Evolutionary conservation across 1,284 basidiomycete species (phyloP).

Genomic region (Exobasidium cylindrosporum): DNA sequence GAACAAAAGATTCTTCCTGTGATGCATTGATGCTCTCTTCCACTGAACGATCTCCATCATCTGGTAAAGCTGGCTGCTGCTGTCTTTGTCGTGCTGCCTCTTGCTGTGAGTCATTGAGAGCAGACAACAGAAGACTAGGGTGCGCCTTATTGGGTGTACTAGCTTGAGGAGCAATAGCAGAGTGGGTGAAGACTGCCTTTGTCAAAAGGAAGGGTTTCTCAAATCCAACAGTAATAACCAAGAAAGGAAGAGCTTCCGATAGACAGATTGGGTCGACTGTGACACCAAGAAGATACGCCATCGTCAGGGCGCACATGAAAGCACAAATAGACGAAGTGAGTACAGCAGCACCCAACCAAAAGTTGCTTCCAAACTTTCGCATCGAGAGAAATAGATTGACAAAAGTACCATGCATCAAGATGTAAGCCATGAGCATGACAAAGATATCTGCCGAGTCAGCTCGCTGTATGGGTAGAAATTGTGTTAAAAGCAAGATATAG

Average conservation of each 20-base stretch:
- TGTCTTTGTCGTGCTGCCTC: conserved; percentile 11
- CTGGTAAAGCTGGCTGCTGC: conserved; percentile 18
- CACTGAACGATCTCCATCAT: conserved; percentile 25
- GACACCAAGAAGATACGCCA: conserved; percentile 78
- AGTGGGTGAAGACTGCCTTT: conserved; percentile 82
- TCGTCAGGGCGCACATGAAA: conserved; percentile 79
- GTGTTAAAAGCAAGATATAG: not conserved
- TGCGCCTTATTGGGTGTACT: conserved; percentile 25
- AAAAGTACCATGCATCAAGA: conserved; percentile 94
- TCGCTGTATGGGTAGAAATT: conserved; percentile 66
- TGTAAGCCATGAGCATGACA: conserved; percentile 88
- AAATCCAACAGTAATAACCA: conserved; percentile 95
- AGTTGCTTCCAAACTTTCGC: conserved; percentile 51
- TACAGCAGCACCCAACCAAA: conserved; percentile 66
- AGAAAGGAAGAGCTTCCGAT: conserved; percentile 92
- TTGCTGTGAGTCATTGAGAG: conserved; percentile 19
- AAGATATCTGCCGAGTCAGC: conserved; percentile 94
- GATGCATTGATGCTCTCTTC: conserved; percentile 21
- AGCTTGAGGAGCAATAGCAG: conserved; percentile 62
- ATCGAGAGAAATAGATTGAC: conserved; percentile 63
- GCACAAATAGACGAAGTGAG: conserved; percentile 81
- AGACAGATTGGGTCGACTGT: conserved; percentile 88
- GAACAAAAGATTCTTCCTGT: conserved; percentile 48
- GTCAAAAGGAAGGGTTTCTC: conserved; percentile 94
- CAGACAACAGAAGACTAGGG: conserved; percentile 22